Percentiles rank a stretch among this genome's conserved stretches.
Evolutionary conservation across 169 alveolate genomes (phyloP).

Genomic region (Plasmodium berghei): DNA sequence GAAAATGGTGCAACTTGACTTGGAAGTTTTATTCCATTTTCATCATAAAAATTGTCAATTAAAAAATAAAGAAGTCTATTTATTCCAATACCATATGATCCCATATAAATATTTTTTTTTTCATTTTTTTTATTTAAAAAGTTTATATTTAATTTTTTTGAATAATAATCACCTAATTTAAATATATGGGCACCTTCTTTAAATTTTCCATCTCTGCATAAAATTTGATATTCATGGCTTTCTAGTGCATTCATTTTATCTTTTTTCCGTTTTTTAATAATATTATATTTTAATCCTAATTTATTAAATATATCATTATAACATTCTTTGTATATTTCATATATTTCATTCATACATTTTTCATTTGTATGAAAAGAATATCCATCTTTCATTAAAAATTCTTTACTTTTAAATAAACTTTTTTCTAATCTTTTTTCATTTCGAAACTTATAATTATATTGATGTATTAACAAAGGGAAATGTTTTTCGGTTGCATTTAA

Average conservation of each 20-base stretch:
- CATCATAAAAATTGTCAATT: constrained; percentile 52
- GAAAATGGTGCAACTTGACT: constrained; percentile 42
- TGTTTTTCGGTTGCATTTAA: constrained; percentile 35
- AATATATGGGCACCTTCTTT: constrained; percentile 66
- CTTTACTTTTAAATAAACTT: constrained; percentile 55
- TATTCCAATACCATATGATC: constrained; percentile 69
- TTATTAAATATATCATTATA: constrained; percentile 29
- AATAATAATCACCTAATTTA: constrained; percentile 61
- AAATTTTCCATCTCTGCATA: constrained; percentile 46
- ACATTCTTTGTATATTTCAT: constrained; percentile 51
- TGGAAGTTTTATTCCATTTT: constrained; percentile 46
- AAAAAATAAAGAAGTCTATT: constrained; percentile 39
- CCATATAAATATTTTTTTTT: constrained; percentile 55
- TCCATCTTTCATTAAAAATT: constrained; percentile 69
- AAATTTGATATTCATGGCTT: constrained; percentile 59
- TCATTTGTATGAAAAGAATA: constrained; percentile 58
- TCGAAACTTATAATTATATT: constrained; percentile 53
- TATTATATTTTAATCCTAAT: constrained; percentile 25
- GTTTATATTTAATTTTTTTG: constrained; percentile 24
- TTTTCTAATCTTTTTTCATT: constrained; percentile 69
- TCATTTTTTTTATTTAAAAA: constrained; percentile 60
- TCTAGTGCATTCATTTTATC: constrained; percentile 70
- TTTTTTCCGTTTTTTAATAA: constrained; percentile 54
- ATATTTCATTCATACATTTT: constrained; percentile 42
- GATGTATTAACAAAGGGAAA: constrained; percentile 50